These are phyloP conservation scores for Kuraishia borneana DNA, from an alignment of 805 yeast genomes.

Conservation along the genomic window DNA sequence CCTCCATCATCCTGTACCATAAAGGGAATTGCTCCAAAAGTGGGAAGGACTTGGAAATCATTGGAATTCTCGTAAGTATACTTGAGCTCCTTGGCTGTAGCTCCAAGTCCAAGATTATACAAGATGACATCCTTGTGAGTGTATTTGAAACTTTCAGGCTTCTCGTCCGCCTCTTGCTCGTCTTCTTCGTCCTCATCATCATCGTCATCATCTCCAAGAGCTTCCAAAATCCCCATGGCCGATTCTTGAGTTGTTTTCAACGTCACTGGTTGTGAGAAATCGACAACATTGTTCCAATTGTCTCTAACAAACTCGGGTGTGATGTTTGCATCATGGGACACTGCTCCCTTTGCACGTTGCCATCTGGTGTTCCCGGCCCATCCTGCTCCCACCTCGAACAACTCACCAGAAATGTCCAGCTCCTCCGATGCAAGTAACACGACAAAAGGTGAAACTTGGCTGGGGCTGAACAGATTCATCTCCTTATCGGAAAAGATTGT, in stretches of 20 bases:
- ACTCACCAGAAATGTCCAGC: constrained; percentile 60
- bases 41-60: constrained; percentile 78
- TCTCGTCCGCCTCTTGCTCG: constrained; percentile 29
- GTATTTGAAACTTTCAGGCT: constrained; percentile 40
- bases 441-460: constrained; percentile 83
- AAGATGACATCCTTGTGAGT: constrained; percentile 63
- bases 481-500: constrained; percentile 76
- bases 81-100: constrained; percentile 62
- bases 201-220: constrained; percentile 37
- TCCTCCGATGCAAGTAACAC: constrained; percentile 69
- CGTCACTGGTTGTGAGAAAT: constrained; percentile 47
- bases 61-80: constrained; percentile 69
- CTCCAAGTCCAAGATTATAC: constrained; percentile 87
- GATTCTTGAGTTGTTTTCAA: constrained; percentile 64
- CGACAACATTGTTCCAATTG: constrained; percentile 53
- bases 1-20: constrained; percentile 53
- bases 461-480: constrained; percentile 74
- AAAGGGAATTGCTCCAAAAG: constrained; percentile 84
- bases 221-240: constrained; percentile 62
- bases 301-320: constrained; percentile 64
- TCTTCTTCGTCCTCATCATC: constrained; percentile 35
- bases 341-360: constrained; percentile 86
- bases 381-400: constrained; percentile 92
- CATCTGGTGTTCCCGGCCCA: constrained; percentile 94
- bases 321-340: constrained; percentile 38